Conservation (phyloP, 495 filamentous ascomycete genomes). For the Gamarada debralockiae region DNA sequence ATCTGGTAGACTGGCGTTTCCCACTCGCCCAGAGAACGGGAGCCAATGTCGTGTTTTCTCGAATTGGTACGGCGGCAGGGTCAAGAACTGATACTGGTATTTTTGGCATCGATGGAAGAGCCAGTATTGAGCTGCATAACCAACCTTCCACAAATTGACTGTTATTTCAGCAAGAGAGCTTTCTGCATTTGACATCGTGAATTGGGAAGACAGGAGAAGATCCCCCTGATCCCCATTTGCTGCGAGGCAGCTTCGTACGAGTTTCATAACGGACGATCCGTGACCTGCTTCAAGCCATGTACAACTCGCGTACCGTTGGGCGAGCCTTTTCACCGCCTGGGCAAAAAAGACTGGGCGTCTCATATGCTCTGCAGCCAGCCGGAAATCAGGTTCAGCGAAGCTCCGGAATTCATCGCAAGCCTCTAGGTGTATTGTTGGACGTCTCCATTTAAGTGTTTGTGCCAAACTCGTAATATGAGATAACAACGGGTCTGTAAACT, state of each 20-base stretch:
- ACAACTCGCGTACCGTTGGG: conserved; percentile 27
- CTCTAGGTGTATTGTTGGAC: conserved; percentile 8
- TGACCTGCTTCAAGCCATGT: conserved; percentile 52
- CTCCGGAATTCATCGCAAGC: conserved; percentile 30
- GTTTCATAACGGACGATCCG: conserved; percentile 39
- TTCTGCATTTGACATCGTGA: conserved; percentile 42
- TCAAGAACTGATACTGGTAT: conserved; percentile 23
- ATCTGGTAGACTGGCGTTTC: not conserved
- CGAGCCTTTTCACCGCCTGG: conserved; percentile 41
- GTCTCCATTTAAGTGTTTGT: conserved; percentile 1
- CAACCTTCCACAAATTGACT: conserved; percentile 42
- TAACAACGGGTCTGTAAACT: conserved; percentile 38
- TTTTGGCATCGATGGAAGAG: conserved; percentile 36
- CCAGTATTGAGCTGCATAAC: conserved; percentile 43
- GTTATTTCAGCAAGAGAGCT: conserved; percentile 38
- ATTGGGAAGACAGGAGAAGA: too few species aligned
- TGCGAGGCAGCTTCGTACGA: conserved; percentile 34
- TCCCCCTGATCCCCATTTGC: not conserved
- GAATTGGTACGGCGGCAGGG: conserved; percentile 42
- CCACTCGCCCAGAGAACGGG: not conserved
- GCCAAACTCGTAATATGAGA: conserved; percentile 28
- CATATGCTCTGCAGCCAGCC: conserved; percentile 42
- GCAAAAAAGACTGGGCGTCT: conserved; percentile 48
- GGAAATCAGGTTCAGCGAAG: conserved; percentile 33
- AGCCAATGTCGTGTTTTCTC: conserved; percentile 33